phyloP scores from a whole-genome alignment of 2,329 filamentous ascomycete species.

The Paecilomyces niveus region DNA sequence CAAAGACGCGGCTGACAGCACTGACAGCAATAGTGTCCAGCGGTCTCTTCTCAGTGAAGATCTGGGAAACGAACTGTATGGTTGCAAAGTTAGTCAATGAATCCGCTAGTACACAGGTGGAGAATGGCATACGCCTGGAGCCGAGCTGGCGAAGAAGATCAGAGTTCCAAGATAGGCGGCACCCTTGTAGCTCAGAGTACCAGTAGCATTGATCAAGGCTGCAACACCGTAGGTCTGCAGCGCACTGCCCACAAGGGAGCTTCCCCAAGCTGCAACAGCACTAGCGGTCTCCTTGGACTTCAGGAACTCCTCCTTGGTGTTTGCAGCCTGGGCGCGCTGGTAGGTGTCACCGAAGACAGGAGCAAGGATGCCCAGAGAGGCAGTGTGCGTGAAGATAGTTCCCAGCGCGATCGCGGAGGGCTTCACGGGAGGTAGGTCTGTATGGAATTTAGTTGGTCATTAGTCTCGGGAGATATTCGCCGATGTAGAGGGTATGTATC shows the following conservation, averaged over 20 bases:
- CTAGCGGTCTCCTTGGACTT: constrained; percentile 86
- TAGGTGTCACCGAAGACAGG: constrained; percentile 93
- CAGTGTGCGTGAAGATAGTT: constrained; percentile 89
- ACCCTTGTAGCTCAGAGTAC: constrained; percentile 93
- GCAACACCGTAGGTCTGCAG: constrained; percentile 85
- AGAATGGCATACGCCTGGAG: constrained; percentile 63
- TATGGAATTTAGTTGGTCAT: neutral
- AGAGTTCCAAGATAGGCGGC: constrained; percentile 85
- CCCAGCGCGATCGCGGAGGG: constrained; percentile 95
- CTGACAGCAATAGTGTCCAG: constrained; percentile 84
- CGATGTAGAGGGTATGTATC: neutral
- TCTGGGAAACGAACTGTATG: constrained; percentile 69
- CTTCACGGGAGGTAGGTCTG: constrained; percentile 78
- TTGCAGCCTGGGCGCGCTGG: constrained; percentile 81
- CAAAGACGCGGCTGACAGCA: constrained; percentile 74
- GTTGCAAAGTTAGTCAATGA: constrained; percentile 15
- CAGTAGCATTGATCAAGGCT: constrained; percentile 88
- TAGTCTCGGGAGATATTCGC: neutral
- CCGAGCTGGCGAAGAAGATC: constrained; percentile 86
- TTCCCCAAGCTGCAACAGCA: constrained; percentile 83
- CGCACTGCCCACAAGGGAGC: constrained; percentile 79
- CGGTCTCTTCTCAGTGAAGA: constrained; percentile 86
- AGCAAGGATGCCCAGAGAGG: constrained; percentile 78
- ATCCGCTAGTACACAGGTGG: neutral
- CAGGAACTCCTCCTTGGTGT: constrained; percentile 95